Evolutionary conservation across 1,139 yeast species (phyloP).

Genomic region (Hemisphaericaspora lyxosophila): DNA sequence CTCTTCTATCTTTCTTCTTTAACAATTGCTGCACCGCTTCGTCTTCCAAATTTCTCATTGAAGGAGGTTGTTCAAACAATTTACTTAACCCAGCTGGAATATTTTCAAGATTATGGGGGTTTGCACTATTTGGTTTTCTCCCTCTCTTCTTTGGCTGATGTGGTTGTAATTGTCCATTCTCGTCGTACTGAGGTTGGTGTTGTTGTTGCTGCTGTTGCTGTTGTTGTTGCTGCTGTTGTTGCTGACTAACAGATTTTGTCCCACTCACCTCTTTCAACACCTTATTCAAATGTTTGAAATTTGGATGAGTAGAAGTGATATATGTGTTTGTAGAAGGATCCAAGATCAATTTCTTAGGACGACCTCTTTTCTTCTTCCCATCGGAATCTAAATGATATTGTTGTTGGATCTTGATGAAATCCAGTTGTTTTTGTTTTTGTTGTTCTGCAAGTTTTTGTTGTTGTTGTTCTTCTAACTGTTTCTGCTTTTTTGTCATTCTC

Average conservation of each 20-base stretch:
- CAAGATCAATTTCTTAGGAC: constrained; percentile 44
- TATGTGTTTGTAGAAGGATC: constrained; percentile 44
- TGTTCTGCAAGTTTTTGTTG: constrained; percentile 9
- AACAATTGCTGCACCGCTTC: constrained; percentile 40
- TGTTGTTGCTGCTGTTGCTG: constrained; percentile 6
- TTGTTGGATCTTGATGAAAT: constrained; percentile 9
- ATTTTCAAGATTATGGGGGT: not conserved
- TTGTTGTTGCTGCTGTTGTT: constrained; percentile 2
- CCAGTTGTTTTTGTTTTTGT: constrained; percentile 6
- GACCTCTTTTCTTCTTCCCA: constrained; percentile 43
- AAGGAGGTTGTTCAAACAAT: constrained; percentile 30
- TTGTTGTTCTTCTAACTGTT: constrained; percentile 11
- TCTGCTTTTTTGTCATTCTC: constrained; percentile 15
- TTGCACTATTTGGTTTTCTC: constrained; percentile 6
- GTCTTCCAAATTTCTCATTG: constrained; percentile 33
- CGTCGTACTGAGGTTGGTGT: constrained; percentile 3
- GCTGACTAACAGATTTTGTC: not conserved
- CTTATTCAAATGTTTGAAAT: constrained; percentile 41
- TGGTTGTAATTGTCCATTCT: constrained; percentile 1
- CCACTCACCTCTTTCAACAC: constrained; percentile 26
- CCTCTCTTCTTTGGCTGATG: constrained; percentile 4
- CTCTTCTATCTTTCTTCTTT: constrained; percentile 45
- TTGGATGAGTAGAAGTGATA: constrained; percentile 46
- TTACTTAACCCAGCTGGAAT: constrained; percentile 16
- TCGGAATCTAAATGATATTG: constrained; percentile 10